These are phyloP conservation scores for Trichoderma cornu-damae DNA, from an alignment of 2,329 filamentous ascomycete genomes.

Conservation along the genomic window DNA sequence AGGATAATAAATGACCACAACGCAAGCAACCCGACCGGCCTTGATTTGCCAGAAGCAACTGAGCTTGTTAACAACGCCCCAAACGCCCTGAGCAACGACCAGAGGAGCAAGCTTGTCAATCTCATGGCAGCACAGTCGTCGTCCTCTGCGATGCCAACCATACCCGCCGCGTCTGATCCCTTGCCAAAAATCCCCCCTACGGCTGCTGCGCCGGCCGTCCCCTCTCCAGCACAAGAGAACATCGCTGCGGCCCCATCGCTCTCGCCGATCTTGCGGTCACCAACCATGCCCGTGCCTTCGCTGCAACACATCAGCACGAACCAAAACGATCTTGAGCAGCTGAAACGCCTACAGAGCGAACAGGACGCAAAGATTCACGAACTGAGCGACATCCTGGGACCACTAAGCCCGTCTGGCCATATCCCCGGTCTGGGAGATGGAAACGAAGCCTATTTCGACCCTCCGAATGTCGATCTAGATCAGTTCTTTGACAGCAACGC, in stretches of 20 bases:
- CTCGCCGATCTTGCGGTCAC: conserved; percentile 47
- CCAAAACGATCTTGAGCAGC: conserved; percentile 68
- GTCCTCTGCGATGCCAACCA: conserved; percentile 24
- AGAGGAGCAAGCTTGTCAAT: conserved; percentile 54
- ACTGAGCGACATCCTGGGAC: conserved; percentile 67
- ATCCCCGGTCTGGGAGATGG: conserved; percentile 63
- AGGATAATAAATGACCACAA: conserved; percentile 61
- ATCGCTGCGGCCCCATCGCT: conserved; percentile 35
- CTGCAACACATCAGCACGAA: conserved; percentile 63
- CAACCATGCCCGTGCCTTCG: conserved; percentile 43
- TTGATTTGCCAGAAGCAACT: conserved; percentile 49
- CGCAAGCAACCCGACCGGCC: conserved; percentile 43
- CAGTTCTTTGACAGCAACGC: conserved; percentile 47
- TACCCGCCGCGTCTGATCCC: conserved; percentile 22
- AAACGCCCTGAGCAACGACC: conserved; percentile 51
- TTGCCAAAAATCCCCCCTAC: conserved; percentile 19
- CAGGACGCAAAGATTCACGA: conserved; percentile 73
- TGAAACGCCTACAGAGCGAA: conserved; percentile 72
- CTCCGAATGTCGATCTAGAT: conserved; percentile 43
- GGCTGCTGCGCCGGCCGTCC: conserved; percentile 25
- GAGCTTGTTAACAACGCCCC: conserved; percentile 51
- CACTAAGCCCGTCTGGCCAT: conserved; percentile 71
- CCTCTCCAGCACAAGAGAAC: conserved; percentile 26
- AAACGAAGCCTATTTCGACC: conserved; percentile 33
- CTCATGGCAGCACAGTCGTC: conserved; percentile 50